Evolutionary conservation across 2,329 filamentous ascomycete species (phyloP), one percentile per base, ranked within the genome.

Genomic region (Coleophoma crateriformis): DNA sequence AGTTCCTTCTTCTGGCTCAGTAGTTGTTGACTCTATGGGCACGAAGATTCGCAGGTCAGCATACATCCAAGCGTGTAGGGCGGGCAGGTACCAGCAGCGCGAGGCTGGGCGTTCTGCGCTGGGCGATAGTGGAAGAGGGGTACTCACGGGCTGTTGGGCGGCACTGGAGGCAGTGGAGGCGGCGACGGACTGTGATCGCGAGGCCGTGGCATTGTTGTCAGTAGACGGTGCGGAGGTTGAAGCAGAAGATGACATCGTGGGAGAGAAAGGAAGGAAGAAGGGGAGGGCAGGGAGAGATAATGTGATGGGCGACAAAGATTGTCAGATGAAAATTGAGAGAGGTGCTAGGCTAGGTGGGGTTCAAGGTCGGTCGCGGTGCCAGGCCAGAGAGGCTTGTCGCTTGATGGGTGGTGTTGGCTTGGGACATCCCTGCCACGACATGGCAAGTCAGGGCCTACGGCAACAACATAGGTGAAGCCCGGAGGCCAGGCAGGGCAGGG

Each of bases 1-100:
- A 91, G 78, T 71, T 68, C 86, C 78, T 83, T 73, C 79, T 84
- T 81, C 77, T 77, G 77, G 62, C 63, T 52, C 63, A 63, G 56
- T 63, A 67, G 58, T 54, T 50, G 39, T 27, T 27, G 27, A 27
- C 27, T 27, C 27, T 27, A 27, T 27, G 19, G 19, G 8, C 27
- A 27, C 27, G 7, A 27, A 27, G 8, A 27, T 7, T 7, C 6
- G 27, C 27, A 27, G 6, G 27, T 27, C 8, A 27, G 50, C 50
- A 47, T 40, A 46, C 39, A 54, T 45, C n/a, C 39, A 34, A 40
- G 33, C 46, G 43, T 40, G 35, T 32, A 22, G n/a, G 14, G 15
- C 13, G n/a, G 14, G 15, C 13, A 38, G 20, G 13, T n/a, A 39
- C 12, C 45, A 37, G 10, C 22, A 34, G 15, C 15, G 52, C 54